Evolutionary conservation across 2,329 filamentous ascomycete species (phyloP).

Genomic region (Chaetomiaceae sp.): DNA sequence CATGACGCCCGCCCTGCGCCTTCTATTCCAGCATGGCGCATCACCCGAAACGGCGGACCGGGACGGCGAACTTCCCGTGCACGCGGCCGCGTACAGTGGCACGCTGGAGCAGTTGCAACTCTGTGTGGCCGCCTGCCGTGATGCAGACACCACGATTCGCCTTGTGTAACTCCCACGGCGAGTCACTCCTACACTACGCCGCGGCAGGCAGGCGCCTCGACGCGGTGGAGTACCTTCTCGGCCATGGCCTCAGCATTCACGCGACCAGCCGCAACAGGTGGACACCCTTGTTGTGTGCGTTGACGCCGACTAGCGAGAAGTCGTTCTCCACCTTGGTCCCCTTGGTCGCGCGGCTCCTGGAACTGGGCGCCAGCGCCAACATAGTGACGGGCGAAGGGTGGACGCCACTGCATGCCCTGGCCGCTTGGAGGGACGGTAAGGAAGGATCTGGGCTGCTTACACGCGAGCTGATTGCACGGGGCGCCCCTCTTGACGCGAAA

Average conservation of each 20-base stretch:
- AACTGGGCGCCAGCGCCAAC: constrained; percentile 20
- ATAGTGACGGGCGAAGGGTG: constrained; percentile 23
- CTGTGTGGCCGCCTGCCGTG: constrained; percentile 11
- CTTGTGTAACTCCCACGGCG: constrained; percentile 17
- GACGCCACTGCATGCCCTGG: constrained; percentile 23
- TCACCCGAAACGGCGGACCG: constrained; percentile 17
- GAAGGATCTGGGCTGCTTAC: background rate
- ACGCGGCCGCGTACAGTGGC: constrained; percentile 12
- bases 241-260: constrained; percentile 21
- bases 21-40: constrained; percentile 22
- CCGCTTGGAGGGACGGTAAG: background rate
- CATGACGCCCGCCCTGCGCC: constrained; percentile 15
- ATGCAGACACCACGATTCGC: constrained; percentile 5
- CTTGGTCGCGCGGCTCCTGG: constrained; percentile 21
- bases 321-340: background rate
- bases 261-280: constrained; percentile 23
- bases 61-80: constrained; percentile 22
- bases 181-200: constrained; percentile 28
- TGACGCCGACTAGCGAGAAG: constrained; percentile 11
- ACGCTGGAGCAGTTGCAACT: constrained; percentile 20
- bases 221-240: constrained; percentile 19
- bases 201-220: constrained; percentile 23
- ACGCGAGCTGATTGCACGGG: background rate
- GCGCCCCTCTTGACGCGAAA: background rate
- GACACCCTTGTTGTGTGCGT: constrained; percentile 29